Evolutionary conservation across 768 basidiomycete genomes (phyloP).

Genomic region (Clitopilus passeckerianus): DNA sequence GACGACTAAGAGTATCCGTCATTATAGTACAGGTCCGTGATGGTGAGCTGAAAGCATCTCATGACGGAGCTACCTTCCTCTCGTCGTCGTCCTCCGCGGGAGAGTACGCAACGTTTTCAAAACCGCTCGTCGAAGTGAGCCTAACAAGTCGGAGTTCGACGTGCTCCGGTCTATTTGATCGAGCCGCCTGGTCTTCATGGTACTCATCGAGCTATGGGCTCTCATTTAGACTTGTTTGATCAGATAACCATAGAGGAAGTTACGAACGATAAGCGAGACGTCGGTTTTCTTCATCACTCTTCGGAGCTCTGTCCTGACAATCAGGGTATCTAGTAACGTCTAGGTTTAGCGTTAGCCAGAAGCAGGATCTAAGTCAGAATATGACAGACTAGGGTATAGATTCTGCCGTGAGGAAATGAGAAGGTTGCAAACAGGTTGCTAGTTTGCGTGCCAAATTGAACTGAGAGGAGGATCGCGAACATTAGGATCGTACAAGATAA

Average conservation of each 20-base stretch:
- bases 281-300: background rate
- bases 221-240: background rate
- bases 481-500: background rate
- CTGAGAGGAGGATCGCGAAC: background rate
- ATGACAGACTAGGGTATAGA: background rate
- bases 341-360: background rate
- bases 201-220: background rate
- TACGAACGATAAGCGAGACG: background rate
- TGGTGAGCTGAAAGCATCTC: no score
- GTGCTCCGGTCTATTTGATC: background rate
- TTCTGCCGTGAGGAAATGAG: background rate
- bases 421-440: background rate
- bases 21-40: no score
- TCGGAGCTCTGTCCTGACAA: background rate
- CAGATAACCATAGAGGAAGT: background rate
- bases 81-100: no score
- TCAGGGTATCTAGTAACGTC: background rate
- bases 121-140: background rate
- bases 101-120: background rate
- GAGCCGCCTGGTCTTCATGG: background rate
- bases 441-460: background rate
- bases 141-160: background rate
- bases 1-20: no score
- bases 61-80: no score
- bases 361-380: background rate